phyloP scores from a whole-genome alignment of 106 monocot genomes.

The Apostasia shenzhenica region DNA sequence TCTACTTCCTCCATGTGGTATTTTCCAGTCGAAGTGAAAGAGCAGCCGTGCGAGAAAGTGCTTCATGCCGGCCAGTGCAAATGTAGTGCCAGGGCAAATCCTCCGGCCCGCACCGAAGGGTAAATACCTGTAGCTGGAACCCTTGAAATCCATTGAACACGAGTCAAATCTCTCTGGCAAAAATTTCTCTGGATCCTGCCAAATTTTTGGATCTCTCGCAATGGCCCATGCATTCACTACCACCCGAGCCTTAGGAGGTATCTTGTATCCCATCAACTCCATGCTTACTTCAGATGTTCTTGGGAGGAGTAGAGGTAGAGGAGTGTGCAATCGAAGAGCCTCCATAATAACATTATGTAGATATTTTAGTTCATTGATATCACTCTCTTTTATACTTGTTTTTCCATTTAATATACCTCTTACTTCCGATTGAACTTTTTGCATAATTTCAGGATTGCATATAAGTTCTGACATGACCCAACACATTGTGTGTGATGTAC shows the following conservation, averaged over 20 bases:
- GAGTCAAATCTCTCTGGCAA: conserved; percentile 9
- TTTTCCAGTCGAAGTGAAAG: conserved; percentile 5
- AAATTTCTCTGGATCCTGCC: conserved; percentile 4
- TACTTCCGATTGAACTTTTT: background rate
- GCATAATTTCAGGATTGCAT: conserved; percentile 4
- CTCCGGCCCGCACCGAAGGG: conserved; percentile 9
- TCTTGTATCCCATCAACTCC: background rate
- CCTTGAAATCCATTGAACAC: conserved; percentile 1
- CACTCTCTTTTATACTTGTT: background rate
- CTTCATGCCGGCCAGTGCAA: conserved; percentile 6
- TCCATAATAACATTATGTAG: conserved; percentile 8
- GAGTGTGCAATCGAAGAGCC: conserved; percentile 13
- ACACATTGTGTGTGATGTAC: conserved; percentile 1
- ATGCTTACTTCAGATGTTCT: background rate
- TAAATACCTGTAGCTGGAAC: background rate
- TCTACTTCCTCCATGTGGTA: background rate
- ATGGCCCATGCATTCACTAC: conserved; percentile 10
- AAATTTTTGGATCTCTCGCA: background rate
- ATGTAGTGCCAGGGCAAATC: conserved; percentile 3
- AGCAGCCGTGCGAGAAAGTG: background rate
- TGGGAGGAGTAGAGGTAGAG: conserved; percentile 3
- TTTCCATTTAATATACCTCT: conserved; percentile 1
- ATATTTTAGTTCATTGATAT: background rate
- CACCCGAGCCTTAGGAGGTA: background rate
- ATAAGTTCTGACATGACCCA: conserved; percentile 22